Evolutionary conservation across 192 early-diverging fungal genomes (phyloP), one percentile per base, ranked within the genome.

Genomic region (Linnemannia exigua): DNA sequence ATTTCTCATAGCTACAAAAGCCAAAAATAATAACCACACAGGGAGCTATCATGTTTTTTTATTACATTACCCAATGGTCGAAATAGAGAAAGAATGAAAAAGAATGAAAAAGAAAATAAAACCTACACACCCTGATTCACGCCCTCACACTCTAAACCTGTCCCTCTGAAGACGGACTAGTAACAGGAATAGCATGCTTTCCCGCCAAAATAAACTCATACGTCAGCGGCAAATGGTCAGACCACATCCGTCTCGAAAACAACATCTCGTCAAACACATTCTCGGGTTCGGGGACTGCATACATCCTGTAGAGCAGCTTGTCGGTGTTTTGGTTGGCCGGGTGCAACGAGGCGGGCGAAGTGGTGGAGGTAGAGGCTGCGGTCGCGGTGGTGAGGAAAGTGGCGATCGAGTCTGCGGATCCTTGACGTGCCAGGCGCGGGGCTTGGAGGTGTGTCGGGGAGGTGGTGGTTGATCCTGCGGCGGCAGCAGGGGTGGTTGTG

Each of bases 221-320:
- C 3, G 84, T 86, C 70, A 86, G 50, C n/a, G 84, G 84, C 74
- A 86, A 67, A 63, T 86, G 84, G 31, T 86, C 84, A 17, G 74
- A 77, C 84, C 84, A 86, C 84, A 86, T 86, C 1, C 84, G 47
- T 5, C 84, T 69, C 17, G 84, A 86, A 33, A 86, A 86, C 70
- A 86, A 47, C 84, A 86, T 86, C 77, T 86, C 84, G 51, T 86
- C 84, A 80, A 86, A 86, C 12, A 86, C 84, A 54, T 80, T 7
- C 38, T 86, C 84, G 3, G 84, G 78, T 20, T 80, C 67, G 2
- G 84, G 78, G 6, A 72, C 74, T 0, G 84, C 77, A 12, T 86
- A 86, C 84, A 86, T 86, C 11, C 78, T 38, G 63, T 86, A 86
- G 37, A 86, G 22, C 58, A 86, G 38, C 70, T 80, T 80, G 47